Conservation (phyloP, 2,329 filamentous ascomycete genomes). For the Trichoderma sp. region DNA sequence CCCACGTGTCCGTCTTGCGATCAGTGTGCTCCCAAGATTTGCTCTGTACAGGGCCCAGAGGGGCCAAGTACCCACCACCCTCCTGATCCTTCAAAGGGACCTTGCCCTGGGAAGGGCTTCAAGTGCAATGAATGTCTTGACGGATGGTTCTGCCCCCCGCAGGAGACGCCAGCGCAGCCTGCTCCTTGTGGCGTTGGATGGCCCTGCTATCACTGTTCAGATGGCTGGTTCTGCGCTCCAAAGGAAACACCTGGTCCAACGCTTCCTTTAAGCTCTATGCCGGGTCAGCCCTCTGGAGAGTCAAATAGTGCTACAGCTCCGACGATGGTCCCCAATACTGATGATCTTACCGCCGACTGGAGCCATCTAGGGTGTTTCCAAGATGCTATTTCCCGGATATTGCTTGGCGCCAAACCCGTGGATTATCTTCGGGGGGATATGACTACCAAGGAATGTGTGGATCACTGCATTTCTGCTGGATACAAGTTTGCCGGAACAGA, state of each 20-base stretch:
- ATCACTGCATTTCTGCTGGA: constrained; percentile 42
- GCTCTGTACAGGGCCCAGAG: neutral
- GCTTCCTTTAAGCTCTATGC: neutral
- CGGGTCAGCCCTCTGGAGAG: neutral
- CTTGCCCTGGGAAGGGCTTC: constrained; percentile 29
- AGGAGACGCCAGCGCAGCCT: constrained; percentile 31
- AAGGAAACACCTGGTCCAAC: neutral
- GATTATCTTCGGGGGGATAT: constrained; percentile 36
- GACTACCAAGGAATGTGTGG: constrained; percentile 48
- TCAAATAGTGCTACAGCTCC: neutral
- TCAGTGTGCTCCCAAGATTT: constrained; percentile 1
- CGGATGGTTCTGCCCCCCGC: constrained; percentile 33
- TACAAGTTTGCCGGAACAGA: constrained; percentile 49
- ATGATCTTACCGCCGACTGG: constrained; percentile 24
- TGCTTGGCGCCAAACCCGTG: constrained; percentile 25
- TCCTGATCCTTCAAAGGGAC: constrained; percentile 16
- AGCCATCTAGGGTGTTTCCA: constrained; percentile 33
- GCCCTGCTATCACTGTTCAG: constrained; percentile 32
- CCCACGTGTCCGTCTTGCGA: constrained; percentile 25
- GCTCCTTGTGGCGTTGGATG: constrained; percentile 32
- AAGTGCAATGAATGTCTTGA: constrained; percentile 31
- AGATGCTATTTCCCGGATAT: constrained; percentile 26
- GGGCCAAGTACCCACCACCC: neutral
- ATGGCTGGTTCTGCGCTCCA: constrained; percentile 30
- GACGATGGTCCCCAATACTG: neutral